phyloP scores from a whole-genome alignment of 2,329 filamentous ascomycete genomes.

The Camillea tinctor region DNA sequence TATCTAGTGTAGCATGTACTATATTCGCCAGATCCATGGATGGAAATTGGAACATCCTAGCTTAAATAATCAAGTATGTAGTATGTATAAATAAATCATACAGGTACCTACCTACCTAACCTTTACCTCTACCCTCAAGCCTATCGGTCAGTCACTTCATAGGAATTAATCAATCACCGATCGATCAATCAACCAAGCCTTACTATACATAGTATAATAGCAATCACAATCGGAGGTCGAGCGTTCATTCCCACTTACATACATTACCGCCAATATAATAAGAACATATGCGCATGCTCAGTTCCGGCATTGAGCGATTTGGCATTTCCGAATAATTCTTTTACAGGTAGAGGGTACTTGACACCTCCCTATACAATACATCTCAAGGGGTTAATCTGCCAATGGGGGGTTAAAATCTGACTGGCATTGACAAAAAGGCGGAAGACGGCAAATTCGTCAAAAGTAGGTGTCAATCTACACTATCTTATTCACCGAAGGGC shows the following conservation, averaged over 20 bases:
- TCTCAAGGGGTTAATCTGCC: too few species aligned
- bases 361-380: too few species aligned
- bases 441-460: not conserved
- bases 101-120: too few species aligned
- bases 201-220: not conserved
- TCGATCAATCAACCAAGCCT: not conserved
- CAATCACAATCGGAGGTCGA: not conserved
- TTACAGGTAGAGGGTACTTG: too few species aligned
- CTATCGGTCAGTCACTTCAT: not conserved
- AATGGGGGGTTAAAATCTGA: not conserved
- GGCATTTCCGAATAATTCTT: not conserved
- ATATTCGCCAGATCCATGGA: too few species aligned
- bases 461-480: not conserved
- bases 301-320: not conserved
- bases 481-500: not conserved
- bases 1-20: too few species aligned
- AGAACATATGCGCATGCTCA: not conserved
- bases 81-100: too few species aligned
- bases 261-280: not conserved
- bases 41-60: too few species aligned
- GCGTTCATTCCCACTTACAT: not conserved
- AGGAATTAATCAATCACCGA: not conserved
- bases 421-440: not conserved
- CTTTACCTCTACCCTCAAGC: too few species aligned
- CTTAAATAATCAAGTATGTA: too few species aligned